These are phyloP conservation scores for Fusarium tanahbumbuense DNA, from an alignment of 2,329 filamentous ascomycete genomes.

Conservation along the genomic window DNA sequence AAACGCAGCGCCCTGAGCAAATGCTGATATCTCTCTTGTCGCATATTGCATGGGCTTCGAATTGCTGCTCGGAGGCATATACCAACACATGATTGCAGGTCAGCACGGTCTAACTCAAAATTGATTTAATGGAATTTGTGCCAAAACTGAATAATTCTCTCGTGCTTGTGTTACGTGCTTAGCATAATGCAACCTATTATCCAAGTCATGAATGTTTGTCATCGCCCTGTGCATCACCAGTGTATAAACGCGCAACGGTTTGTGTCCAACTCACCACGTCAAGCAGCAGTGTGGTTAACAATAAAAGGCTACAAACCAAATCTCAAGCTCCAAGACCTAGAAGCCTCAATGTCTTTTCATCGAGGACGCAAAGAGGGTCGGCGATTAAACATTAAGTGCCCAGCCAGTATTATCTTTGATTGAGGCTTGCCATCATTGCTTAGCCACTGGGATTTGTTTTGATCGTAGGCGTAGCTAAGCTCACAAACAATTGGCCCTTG, in stretches of 20 bases:
- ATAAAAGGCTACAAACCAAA: background rate
- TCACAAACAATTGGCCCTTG: background rate
- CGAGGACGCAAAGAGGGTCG: background rate
- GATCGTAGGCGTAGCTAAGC: background rate
- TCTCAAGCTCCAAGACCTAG: background rate
- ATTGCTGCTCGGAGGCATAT: constrained; percentile 9
- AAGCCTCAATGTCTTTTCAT: background rate
- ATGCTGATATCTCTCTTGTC: background rate
- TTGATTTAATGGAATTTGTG: constrained; percentile 13
- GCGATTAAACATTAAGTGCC: background rate
- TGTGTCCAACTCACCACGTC: background rate
- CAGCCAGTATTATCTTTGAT: background rate
- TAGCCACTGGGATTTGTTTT: background rate
- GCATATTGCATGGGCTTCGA: background rate
- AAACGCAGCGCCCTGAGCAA: background rate
- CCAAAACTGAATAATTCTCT: background rate
- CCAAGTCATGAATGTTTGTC: background rate
- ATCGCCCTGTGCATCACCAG: background rate
- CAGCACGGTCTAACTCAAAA: constrained; percentile 19
- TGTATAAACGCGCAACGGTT: background rate
- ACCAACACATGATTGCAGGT: background rate
- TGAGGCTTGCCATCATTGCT: background rate
- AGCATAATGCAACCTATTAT: background rate
- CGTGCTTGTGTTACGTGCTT: background rate
- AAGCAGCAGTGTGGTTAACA: background rate